Evolutionary conservation across 1,284 basidiomycete species (phyloP).

Genomic region (Irpex lacteus): DNA sequence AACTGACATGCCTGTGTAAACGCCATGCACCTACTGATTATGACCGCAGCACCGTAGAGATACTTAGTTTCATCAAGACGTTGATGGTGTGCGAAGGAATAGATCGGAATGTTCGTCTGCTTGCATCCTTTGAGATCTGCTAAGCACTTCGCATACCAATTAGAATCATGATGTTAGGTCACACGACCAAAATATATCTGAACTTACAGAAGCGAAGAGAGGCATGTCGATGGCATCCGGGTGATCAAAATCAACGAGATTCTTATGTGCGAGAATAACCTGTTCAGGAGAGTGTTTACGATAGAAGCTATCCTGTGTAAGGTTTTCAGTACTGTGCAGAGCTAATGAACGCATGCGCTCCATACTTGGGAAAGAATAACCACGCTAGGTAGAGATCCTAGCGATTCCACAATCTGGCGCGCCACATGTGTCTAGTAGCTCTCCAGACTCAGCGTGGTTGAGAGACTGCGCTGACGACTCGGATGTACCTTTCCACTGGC

Average conservation of each 20-base stretch:
- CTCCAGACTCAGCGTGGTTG: constrained; percentile 1
- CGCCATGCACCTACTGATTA: constrained; percentile 60
- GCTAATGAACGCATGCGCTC: constrained; percentile 8
- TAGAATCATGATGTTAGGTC: not conserved
- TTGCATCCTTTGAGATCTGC: constrained; percentile 80
- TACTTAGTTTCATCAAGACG: constrained; percentile 85
- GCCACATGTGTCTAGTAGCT: constrained; percentile 83
- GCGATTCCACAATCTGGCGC: constrained; percentile 75
- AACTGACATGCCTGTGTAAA: too few relatives aligned
- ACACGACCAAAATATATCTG: not conserved
- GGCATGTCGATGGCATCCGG: constrained; percentile 92
- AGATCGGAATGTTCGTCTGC: constrained; percentile 87
- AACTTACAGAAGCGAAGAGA: constrained; percentile 73
- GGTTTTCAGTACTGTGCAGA: not conserved
- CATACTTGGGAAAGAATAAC: constrained; percentile 82
- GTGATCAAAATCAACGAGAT: constrained; percentile 89
- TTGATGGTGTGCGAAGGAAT: constrained; percentile 93
- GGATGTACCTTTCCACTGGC: constrained; percentile 84
- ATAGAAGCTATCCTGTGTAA: constrained; percentile 88
- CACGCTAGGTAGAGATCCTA: constrained; percentile 85
- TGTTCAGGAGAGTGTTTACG: constrained; percentile 78
- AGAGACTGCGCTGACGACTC: constrained; percentile 11
- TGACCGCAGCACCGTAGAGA: constrained; percentile 93
- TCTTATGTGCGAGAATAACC: constrained; percentile 79
- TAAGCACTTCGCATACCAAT: constrained; percentile 57